Evolutionary conservation across 768 basidiomycete genomes (phyloP).

Genomic region (Macrolepiota albuminosa): DNA sequence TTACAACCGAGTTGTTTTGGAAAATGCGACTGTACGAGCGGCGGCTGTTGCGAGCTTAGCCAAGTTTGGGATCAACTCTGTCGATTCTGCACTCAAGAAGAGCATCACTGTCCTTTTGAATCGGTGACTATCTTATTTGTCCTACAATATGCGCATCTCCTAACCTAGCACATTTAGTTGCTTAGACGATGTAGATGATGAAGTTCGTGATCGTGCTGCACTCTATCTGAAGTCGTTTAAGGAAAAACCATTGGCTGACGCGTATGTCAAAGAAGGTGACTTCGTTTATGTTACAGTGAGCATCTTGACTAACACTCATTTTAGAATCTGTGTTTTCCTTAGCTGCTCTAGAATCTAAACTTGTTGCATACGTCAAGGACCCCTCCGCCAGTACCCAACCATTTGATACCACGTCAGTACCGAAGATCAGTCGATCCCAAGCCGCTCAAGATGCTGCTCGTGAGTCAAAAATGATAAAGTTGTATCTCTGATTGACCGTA

Average conservation of each 20-base stretch:
- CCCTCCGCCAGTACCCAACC: conserved; percentile 61
- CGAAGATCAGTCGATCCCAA: conserved; percentile 92
- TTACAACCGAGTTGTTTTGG: conserved; percentile 97
- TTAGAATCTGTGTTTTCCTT: conserved; percentile 93
- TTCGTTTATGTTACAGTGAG: neutral
- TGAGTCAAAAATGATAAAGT: conserved; percentile 32
- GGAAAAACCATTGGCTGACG: conserved; percentile 74
- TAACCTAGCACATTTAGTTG: conserved; percentile 48
- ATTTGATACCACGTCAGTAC: conserved; percentile 81
- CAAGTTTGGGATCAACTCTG: conserved; percentile 91
- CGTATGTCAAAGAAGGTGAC: conserved; percentile 88
- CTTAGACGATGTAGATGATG: conserved; percentile 97
- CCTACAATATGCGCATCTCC: neutral
- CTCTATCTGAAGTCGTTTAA: conserved; percentile 86
- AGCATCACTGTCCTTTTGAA: conserved; percentile 86
- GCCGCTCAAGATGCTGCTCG: conserved; percentile 85
- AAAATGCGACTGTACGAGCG: conserved; percentile 96
- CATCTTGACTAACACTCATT: conserved; percentile 7
- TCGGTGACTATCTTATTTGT: conserved; percentile 42
- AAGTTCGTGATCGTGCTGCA: conserved; percentile 96
- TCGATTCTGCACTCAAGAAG: conserved; percentile 71
- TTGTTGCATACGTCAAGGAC: conserved; percentile 93
- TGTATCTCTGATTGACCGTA: conserved; percentile 6
- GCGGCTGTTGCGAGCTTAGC: conserved; percentile 94
- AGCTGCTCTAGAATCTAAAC: conserved; percentile 81